Conservation (phyloP, 2,329 filamentous ascomycete species). For the Penicillium sp. region DNA sequence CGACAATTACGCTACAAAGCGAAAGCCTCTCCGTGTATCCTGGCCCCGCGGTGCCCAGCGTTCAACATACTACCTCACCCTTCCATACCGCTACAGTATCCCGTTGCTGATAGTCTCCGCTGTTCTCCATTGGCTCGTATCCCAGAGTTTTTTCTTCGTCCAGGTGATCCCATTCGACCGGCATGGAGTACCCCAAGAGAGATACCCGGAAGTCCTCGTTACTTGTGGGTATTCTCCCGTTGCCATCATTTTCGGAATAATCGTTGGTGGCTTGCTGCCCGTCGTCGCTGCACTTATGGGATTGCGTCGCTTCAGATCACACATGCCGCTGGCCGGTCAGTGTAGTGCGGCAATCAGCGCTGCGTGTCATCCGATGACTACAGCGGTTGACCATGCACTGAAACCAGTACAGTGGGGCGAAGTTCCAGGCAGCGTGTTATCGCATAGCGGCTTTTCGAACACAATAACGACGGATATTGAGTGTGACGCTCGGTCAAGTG, state of each 20-base stretch:
- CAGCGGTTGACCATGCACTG: background rate
- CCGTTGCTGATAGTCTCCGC: conserved; percentile 34
- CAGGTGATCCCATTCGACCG: background rate
- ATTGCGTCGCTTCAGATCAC: background rate
- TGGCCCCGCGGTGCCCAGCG: conserved; percentile 41
- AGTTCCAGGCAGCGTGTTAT: background rate
- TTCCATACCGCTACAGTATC: conserved; percentile 43
- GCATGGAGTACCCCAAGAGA: background rate
- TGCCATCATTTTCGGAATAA: background rate
- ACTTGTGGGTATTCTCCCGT: background rate
- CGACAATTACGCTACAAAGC: conserved; percentile 32
- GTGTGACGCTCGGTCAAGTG: background rate
- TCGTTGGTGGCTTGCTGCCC: background rate
- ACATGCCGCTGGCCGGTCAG: background rate
- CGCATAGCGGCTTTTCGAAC: background rate
- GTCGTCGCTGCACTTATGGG: background rate
- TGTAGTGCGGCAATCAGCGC: background rate
- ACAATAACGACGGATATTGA: background rate
- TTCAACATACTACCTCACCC: conserved; percentile 43
- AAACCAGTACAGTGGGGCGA: background rate
- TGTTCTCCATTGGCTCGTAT: conserved; percentile 47
- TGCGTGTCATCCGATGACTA: background rate
- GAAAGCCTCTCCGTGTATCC: conserved; percentile 44
- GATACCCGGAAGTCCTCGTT: background rate
- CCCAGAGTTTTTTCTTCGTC: conserved; percentile 41